Conservation (phyloP, 768 basidiomycete species). For the Pholiota molesta region DNA sequence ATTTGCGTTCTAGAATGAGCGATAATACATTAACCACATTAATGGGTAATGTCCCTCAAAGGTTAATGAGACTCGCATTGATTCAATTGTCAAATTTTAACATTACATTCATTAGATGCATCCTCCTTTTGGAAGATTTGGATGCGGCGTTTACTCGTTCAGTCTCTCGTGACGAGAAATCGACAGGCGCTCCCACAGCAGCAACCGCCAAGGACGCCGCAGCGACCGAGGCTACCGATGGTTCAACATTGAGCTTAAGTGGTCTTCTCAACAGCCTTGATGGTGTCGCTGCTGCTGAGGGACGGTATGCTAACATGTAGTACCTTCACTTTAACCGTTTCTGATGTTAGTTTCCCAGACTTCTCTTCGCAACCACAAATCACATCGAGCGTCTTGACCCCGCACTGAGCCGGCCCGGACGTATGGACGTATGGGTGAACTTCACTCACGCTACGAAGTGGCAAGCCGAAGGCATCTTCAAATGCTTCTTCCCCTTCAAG, state of each 20-base stretch:
- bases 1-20: conserved; percentile 65
- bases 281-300: conserved; percentile 84
- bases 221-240: conserved; percentile 58
- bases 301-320: conserved; percentile 57
- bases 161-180: conserved; percentile 78
- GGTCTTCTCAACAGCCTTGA: conserved; percentile 86
- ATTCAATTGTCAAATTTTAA: background rate
- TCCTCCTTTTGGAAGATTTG: conserved; percentile 91
- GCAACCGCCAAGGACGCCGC: conserved; percentile 40
- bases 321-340: conserved; percentile 3
- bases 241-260: conserved; percentile 83
- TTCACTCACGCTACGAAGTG: conserved; percentile 90
- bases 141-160: conserved; percentile 91
- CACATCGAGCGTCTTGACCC: conserved; percentile 93
- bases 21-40: conserved; percentile 86
- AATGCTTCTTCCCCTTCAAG: conserved; percentile 87
- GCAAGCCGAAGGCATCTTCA: conserved; percentile 93
- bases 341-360: conserved; percentile 39
- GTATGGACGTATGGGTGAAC: conserved; percentile 93
- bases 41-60: conserved; percentile 87
- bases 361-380: conserved; percentile 92
- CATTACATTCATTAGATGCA: conserved; percentile 57
- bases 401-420: conserved; percentile 84
- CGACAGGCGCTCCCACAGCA: conserved; percentile 72
- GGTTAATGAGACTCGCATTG: conserved; percentile 41